Percentiles rank a stretch among this genome's conserved stretches.
Conservation (phyloP, 768 basidiomycete species). For the Hemileccinum rubropunctum region DNA sequence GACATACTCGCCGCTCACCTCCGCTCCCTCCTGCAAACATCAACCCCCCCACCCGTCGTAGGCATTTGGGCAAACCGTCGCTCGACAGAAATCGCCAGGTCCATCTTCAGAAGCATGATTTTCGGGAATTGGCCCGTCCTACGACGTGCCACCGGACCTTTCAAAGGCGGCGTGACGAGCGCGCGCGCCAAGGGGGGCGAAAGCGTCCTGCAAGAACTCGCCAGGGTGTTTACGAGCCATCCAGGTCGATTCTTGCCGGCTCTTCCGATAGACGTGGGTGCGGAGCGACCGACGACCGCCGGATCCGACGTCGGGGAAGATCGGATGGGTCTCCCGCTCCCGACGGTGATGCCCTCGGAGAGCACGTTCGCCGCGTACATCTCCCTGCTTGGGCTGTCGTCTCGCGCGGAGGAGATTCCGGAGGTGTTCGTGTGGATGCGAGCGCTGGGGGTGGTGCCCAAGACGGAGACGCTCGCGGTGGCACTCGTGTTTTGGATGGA, state of each 20-base stretch:
- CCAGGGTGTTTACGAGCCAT: slow-evolving; percentile 8
- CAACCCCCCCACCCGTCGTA: slow-evolving; percentile 29
- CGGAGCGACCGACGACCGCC: slow-evolving; percentile 5
- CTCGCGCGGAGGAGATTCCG: slow-evolving; percentile 58
- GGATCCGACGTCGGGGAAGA: not conserved
- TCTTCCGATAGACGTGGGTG: not conserved
- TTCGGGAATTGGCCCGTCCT: slow-evolving; percentile 56
- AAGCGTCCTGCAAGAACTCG: slow-evolving; percentile 20
- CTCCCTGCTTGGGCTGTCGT: slow-evolving; percentile 52
- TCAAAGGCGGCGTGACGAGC: slow-evolving; percentile 23
- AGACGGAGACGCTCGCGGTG: slow-evolving; percentile 52
- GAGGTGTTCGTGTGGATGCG: slow-evolving; percentile 74
- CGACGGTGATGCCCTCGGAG: slow-evolving; percentile 47
- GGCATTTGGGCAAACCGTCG: slow-evolving; percentile 45
- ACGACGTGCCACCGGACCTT: slow-evolving; percentile 36
- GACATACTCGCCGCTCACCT: slow-evolving; percentile 9
- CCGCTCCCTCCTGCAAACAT: slow-evolving; percentile 12
- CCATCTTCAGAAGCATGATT: slow-evolving; percentile 54
- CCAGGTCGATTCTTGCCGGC: slow-evolving; percentile 14
- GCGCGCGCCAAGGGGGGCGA: slow-evolving; percentile 16
- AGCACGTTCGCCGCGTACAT: slow-evolving; percentile 57
- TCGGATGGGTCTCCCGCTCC: slow-evolving; percentile 17
- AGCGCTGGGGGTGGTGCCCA: slow-evolving; percentile 49
- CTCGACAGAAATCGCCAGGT: slow-evolving; percentile 48
- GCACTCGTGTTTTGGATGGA: slow-evolving; percentile 73